Percentiles rank a stretch among this genome's conserved stretches.
Evolutionary conservation across 306 rosid species (phyloP).

Genomic region (Cucurbita argyrosperma): DNA sequence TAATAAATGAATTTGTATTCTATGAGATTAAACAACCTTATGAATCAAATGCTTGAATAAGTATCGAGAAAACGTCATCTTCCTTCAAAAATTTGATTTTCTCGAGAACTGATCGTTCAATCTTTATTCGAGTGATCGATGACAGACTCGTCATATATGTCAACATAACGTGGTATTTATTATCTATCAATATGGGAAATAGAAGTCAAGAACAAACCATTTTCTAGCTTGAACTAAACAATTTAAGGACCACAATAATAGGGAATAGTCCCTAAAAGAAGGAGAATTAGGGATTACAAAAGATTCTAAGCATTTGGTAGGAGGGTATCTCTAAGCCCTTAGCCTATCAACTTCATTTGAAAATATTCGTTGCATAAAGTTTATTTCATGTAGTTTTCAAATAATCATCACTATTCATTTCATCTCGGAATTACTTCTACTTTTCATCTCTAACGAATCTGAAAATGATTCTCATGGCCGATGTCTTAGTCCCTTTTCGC

Average conservation of each 20-base stretch:
- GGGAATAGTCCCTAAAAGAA: background rate
- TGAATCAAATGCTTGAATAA: too few relatives aligned
- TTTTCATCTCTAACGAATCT: background rate
- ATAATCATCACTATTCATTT: background rate
- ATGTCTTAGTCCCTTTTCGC: background rate
- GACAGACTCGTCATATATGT: background rate
- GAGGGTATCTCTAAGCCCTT: background rate
- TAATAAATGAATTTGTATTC: too few relatives aligned
- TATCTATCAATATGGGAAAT: background rate
- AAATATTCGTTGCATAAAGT: background rate
- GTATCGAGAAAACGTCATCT: too few relatives aligned
- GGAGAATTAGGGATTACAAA: background rate
- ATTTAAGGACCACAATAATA: background rate
- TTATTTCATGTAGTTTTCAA: background rate
- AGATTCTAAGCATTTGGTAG: background rate
- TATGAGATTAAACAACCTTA: too few relatives aligned
- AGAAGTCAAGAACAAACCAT: background rate
- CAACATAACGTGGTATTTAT: background rate
- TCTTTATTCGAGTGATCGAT: too few relatives aligned
- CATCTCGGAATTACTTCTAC: background rate
- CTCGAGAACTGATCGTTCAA: too few relatives aligned
- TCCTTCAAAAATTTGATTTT: too few relatives aligned
- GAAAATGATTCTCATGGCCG: background rate
- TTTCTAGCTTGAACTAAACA: background rate
- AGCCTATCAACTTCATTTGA: background rate